Evolutionary conservation across 1,139 yeast genomes (phyloP).

Genomic region (Tardiomyces digboiensis): DNA sequence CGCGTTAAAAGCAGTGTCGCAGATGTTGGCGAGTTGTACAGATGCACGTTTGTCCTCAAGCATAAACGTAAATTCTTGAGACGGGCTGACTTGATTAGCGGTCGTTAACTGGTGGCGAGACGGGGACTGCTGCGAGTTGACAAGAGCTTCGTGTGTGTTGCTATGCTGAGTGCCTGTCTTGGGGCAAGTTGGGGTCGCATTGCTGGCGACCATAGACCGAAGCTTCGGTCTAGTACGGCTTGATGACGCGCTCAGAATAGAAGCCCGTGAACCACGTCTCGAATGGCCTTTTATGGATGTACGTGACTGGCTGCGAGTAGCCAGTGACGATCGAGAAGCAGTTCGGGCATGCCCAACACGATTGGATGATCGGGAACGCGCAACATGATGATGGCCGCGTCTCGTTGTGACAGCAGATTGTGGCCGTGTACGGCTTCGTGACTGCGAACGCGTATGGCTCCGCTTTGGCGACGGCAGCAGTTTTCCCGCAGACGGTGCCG

Average conservation of each 20-base stretch:
- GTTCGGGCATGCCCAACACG: neutral
- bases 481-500: neutral
- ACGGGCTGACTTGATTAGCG: neutral
- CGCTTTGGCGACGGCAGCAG: neutral
- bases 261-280: constrained; percentile 12
- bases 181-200: too few relatives aligned
- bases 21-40: neutral
- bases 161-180: too few relatives aligned
- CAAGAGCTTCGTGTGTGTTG: too few relatives aligned
- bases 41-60: neutral
- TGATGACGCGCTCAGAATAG: constrained; percentile 17
- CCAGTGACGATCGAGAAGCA: neutral
- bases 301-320: neutral
- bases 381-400: neutral
- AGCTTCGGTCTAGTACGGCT: neutral
- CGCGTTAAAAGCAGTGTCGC: constrained; percentile 1
- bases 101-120: too few relatives aligned
- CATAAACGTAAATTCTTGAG: neutral
- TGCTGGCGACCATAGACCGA: constrained; percentile 1
- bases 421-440: neutral
- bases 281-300: constrained; percentile 8
- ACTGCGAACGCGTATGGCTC: neutral
- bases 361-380: neutral
- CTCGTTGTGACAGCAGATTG: neutral
- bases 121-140: too few relatives aligned